phyloP scores from a whole-genome alignment of 2,329 filamentous ascomycete genomes.

The Microdochium nivale region DNA sequence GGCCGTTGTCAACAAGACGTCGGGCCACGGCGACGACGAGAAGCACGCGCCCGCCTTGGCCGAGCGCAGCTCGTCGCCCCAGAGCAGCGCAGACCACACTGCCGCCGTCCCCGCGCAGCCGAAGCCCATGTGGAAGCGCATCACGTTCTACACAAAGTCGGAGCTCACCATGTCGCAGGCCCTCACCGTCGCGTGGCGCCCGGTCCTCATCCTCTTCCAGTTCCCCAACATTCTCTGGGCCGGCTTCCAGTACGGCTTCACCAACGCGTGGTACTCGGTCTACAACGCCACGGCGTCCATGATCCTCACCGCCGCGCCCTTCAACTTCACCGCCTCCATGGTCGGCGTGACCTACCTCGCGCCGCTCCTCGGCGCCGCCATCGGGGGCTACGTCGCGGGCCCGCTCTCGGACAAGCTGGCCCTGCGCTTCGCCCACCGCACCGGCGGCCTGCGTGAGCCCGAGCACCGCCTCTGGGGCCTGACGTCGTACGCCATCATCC shows the following conservation, averaged over 20 bases:
- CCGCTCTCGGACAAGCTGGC: conserved; percentile 17
- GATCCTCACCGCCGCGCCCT: conserved; percentile 21
- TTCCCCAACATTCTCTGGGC: conserved; percentile 23
- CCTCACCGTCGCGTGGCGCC: conserved; percentile 12
- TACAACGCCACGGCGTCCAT: conserved; percentile 22
- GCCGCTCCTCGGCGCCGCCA: conserved; percentile 16
- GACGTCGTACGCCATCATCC: conserved; percentile 23
- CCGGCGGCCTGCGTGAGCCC: conserved; percentile 25
- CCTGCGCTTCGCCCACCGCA: conserved; percentile 28
- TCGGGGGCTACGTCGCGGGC: conserved; percentile 17
- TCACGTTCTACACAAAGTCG: conserved; percentile 13
- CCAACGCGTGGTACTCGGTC: conserved; percentile 25
- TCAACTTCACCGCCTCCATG: conserved; percentile 22
- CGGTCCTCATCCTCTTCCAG: conserved; percentile 19
- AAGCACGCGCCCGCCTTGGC: not conserved
- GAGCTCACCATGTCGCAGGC: conserved; percentile 7
- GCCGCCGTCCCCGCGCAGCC: not conserved
- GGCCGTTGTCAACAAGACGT: not conserved
- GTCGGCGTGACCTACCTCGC: conserved; percentile 22
- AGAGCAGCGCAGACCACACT: not conserved
- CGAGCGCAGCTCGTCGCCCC: not conserved
- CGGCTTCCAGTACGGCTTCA: conserved; percentile 23
- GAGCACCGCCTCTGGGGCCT: conserved; percentile 18
- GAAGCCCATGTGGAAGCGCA: conserved; percentile 14
- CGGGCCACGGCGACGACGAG: not conserved